These are phyloP conservation scores for Trichoderma parareesei DNA, from an alignment of 495 filamentous ascomycete genomes.

Conservation along the genomic window DNA sequence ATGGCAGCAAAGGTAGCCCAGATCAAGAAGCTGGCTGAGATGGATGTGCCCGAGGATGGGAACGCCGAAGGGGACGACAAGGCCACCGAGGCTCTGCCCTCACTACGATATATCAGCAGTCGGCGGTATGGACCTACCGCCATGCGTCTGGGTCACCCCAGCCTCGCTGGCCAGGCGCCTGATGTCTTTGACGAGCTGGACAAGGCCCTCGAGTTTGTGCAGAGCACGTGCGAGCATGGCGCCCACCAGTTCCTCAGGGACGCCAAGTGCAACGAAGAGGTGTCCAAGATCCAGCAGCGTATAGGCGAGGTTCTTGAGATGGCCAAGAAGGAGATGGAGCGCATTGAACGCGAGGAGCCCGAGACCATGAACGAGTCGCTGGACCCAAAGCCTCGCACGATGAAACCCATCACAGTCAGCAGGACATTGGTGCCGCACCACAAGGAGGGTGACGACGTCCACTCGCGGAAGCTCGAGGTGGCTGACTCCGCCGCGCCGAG, in stretches of 20 bases:
- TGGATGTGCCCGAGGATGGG: slow-evolving; percentile 37
- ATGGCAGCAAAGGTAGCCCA: slow-evolving; percentile 55
- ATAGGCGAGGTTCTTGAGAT: slow-evolving; percentile 51
- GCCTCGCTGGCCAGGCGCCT: slow-evolving; percentile 22
- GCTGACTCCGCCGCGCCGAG: background rate
- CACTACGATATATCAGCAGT: background rate
- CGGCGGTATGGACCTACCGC: slow-evolving; percentile 11
- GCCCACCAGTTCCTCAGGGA: slow-evolving; percentile 82
- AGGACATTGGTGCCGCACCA: background rate
- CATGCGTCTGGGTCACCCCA: slow-evolving; percentile 9
- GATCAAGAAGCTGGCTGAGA: slow-evolving; percentile 44
- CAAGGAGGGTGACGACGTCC: background rate
- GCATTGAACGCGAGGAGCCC: slow-evolving; percentile 33
- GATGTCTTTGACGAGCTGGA: slow-evolving; percentile 66
- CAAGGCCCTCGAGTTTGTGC: slow-evolving; percentile 66
- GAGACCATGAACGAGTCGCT: slow-evolving; percentile 19
- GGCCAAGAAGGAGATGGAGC: slow-evolving; percentile 51
- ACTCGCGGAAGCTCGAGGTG: slow-evolving; percentile 3
- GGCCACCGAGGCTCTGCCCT: background rate
- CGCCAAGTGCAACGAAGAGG: slow-evolving; percentile 69
- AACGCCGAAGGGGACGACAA: slow-evolving; percentile 22
- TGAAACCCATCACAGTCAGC: slow-evolving; percentile 5
- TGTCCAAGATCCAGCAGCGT: slow-evolving; percentile 55
- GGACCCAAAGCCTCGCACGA: slow-evolving; percentile 11
- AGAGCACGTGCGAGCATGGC: slow-evolving; percentile 72